Conservation (phyloP, 1,284 basidiomycete genomes). For the Schizopora paradoxa region DNA sequence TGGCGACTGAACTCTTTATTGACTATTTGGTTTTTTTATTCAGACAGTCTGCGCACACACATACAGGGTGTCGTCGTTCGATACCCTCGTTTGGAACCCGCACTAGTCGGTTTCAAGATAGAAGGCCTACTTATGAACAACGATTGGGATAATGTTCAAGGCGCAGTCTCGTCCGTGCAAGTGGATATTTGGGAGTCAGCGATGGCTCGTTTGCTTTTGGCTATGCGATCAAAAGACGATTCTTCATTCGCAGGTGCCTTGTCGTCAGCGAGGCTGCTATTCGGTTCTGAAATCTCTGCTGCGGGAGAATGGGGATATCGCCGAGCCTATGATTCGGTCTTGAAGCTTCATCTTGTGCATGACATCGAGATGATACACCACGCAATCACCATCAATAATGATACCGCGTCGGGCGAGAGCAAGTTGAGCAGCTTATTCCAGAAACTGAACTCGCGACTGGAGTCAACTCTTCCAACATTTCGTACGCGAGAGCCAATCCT, state of each 20-base stretch:
- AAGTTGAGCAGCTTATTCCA: too few species aligned
- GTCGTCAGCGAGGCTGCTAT: slow-evolving; percentile 61
- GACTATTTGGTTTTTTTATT: neutral
- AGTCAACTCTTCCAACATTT: slow-evolving; percentile 85
- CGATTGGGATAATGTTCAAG: slow-evolving; percentile 82
- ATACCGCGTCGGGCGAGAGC: slow-evolving; percentile 18
- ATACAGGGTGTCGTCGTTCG: slow-evolving; percentile 87
- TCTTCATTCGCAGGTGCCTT: slow-evolving; percentile 48
- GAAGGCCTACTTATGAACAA: slow-evolving; percentile 96
- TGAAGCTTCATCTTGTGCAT: slow-evolving; percentile 85
- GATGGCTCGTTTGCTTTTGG: slow-evolving; percentile 79
- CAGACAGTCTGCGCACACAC: slow-evolving; percentile 94
- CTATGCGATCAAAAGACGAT: slow-evolving; percentile 59
- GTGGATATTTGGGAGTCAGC: slow-evolving; percentile 59
- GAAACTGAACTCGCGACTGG: slow-evolving; percentile 62
- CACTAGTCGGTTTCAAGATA: slow-evolving; percentile 80
- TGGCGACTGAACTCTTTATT: slow-evolving; percentile 7
- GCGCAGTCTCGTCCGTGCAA: slow-evolving; percentile 48
- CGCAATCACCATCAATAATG: slow-evolving; percentile 30
- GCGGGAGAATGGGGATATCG: slow-evolving; percentile 79
- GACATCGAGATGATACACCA: slow-evolving; percentile 81
- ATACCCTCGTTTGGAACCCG: slow-evolving; percentile 79
- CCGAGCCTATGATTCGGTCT: slow-evolving; percentile 80
- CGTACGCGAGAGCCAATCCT: slow-evolving; percentile 88
- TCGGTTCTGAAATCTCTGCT: slow-evolving; percentile 81